Base-by-base conservation (phyloP, 2,329 filamentous ascomycete genomes). In the Domatiomyces catenatus region DNA sequence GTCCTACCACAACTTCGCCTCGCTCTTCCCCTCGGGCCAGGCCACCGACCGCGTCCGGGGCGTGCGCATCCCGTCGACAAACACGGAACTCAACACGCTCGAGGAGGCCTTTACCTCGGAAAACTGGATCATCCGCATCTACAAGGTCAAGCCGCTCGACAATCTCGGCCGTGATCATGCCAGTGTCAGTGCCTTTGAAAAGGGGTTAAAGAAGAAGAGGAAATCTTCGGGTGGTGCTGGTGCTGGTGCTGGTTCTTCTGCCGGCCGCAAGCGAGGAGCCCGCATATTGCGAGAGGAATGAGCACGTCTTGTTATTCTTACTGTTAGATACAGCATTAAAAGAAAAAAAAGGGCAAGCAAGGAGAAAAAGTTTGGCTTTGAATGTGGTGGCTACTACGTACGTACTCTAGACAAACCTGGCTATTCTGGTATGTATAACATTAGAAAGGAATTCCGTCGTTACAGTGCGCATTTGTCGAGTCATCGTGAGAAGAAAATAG, bases 91-190 rank as follows among this genome's bases (percentile, higher is more conserved):
- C 52, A 87, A 84, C 69, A 92, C 84, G 3, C 70, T 98, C 46
- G 92, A 98, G 66, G 92, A 98, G 71, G 92, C 92, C 8, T 98
- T 94, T 68, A 98, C 93, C 50, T 47, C 19, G 63, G 92, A 98
- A 75, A 98, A 98, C 77, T 98, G 92, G 92, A 98, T 98, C 68
- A 96, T 98, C 66, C 80, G 92, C 57, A 95, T 98, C 64, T 98
- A 95, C 77, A 98, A 98, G 77, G 92, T 98, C 71, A 98, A 98
- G 75, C 89, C 94, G 62, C 81, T 95, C 53, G 92, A 98, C 72
- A 96, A 96, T 67, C 75, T 98, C 58, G 90, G 88, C 50, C 81
- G 92, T 66, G 87, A 94, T 62, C 90, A 95, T 65, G 78, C 78
- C 57, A 76, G 71, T 58, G 79, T 77, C 1, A 69, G 72, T 48